Base-by-base conservation (phyloP, 306 rosid genomes). In the Vachellia collinsii region DNA sequence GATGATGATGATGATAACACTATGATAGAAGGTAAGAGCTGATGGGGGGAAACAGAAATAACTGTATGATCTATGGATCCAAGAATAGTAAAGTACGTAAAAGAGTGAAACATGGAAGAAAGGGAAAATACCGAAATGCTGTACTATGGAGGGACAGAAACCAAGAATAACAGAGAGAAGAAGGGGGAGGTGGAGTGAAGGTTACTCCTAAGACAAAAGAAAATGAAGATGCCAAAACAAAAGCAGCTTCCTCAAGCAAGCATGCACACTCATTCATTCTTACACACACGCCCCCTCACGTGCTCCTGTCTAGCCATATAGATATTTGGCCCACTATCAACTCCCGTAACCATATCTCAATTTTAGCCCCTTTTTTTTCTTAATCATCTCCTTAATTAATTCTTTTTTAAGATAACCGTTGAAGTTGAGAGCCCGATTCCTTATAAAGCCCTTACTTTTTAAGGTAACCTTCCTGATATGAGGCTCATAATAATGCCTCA, bases 121-220 rank as follows among this genome's bases (percentile, higher is more conserved):
- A 14, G 47, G 25, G 4, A 8, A 37, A 66, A 38, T 16, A 66
- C 44, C 5, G 3, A 41, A 6, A 41, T 68, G 73, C 11, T 11
- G 17, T 41, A 68, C 73, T 68, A 20, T 68, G 19, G 4, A n/a
- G 10, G 73, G 73, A 68, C 73, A 41, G 10, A 19, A 68, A 41
- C 20, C 34, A 4, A 70, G 20, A 70, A 20, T 22, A 43, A 43
- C 11, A 20, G 74, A 70, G 56, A 29, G 34, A 29, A 29, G 34
- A 86, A 23, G 36, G 38, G 20, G 42, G 22, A 63, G 80, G 73
- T 62, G 22, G 54, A 72, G 77, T 81, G 72, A 69, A 58, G 72
- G 65, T 67, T 51, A 81, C 85, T 81, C 85, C 80, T 76, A 75
- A 69, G 85, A 70, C 77, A 70, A 39, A 54, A 58, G 63, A 23